Evolutionary conservation across 495 filamentous ascomycete species (phyloP), one percentile per base, ranked within the genome.

Genomic region (Lasiosphaeriaceae sp.): DNA sequence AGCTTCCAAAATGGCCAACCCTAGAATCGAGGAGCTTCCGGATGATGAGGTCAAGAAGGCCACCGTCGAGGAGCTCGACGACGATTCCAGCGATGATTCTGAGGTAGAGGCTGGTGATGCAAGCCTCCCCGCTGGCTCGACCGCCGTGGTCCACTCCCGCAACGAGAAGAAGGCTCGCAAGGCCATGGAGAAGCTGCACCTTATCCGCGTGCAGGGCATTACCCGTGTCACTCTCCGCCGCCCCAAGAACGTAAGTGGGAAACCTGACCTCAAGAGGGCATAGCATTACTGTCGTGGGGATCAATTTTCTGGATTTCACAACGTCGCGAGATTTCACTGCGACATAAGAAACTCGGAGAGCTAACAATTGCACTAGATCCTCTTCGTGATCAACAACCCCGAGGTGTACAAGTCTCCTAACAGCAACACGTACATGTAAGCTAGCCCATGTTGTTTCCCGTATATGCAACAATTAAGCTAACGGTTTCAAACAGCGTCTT

Each of bases 111-210:
- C 82, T 57, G 89, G 82, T 57, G 87, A 86, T 29, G 77, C 77
- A 55, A 83, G 80, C 71, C 86, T 96, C 66, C 91, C 92, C 69
- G 88, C 85, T 52, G 93, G 93, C 69, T 90, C 90, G 62, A 81
- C 85, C 45, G 88, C 96, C 71, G 84, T 90, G 55, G 86, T 97
- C 65, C 93, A 97, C 83, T 96, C 90, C 66, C 90, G 94, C 74
- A 96, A 96, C 80, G 95, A 99, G 87, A 99, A 99, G 88, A 99
- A 97, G 84, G 95, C 95, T 54, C 85, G 95, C 72, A 97, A 97
- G 82, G 90, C 90, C 69, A 96, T 98, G 74, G 89, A 89, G 67
- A 99, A 99, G 86, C 83, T 97, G 68, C 93, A 96, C 66, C 80
- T 99, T 71, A 95, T 92, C 81, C 91, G 92, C 66, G 88, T 99